Base-by-base conservation (phyloP, 2,329 filamentous ascomycete species). In the Hymenoscyphus fraxineus region DNA sequence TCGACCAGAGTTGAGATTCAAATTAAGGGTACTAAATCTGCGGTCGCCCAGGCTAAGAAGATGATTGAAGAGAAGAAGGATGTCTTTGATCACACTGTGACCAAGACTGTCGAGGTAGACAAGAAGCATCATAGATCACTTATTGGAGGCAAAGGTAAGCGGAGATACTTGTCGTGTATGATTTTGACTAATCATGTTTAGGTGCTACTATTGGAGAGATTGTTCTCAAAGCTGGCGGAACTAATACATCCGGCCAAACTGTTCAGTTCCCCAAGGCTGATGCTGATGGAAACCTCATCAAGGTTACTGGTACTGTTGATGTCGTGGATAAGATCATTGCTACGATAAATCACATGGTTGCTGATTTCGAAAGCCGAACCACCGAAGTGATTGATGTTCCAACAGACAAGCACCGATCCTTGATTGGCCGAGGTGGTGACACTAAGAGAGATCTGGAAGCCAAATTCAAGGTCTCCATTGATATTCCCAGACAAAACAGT, bases 241-340 rank as follows among this genome's bases (percentile, higher is more conserved):
- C 93, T 67, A 88, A 91, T 51, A 89, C 91, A 67, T 86, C 95
- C 71, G 91, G 93, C 60, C 91, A 94, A 68, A 92, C 94, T 72
- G 92, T 99, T 66, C 93, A 94, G 76, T 98, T 99, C 82, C 95
- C 95, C 64, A 93, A 93, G 76, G 88, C 91, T 69, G 93, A 96
- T 64, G 86, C 89, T 61, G 88, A 90, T 66, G 92, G 91, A 56
- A 92, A 90, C 74, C 85, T 84, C 32, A 97, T 99, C 78, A 93
- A 90, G 75, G 82, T 99, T 6, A 93, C 97, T 78, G 95, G 95
- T 38, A 89, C 90, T 58, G 88, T 86, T 67, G 87, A 88, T 47
- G 82, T 99, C 31, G 94, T 98, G 1, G 90, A 97, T 72, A 96
- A 92, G 79, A 96, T 99, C 71, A 83, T 94, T 73, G 84, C 88